phyloP scores from a whole-genome alignment of 148 eudicot species.

The Rhododendron kiyosumense region DNA sequence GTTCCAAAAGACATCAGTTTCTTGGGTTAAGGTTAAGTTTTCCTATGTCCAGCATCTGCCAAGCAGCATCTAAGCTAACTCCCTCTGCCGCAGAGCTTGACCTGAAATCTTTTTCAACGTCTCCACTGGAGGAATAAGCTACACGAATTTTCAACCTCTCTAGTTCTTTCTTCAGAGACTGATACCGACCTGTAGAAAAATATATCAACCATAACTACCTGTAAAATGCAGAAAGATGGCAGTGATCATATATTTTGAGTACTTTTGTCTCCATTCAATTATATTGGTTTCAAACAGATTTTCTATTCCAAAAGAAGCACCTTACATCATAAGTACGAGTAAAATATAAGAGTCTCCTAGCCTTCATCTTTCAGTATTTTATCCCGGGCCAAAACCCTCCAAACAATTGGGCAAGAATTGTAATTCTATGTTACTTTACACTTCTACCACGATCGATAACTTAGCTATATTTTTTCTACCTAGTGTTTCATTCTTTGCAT shows the following conservation, averaged over 20 bases:
- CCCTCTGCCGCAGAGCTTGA: conserved; percentile 21
- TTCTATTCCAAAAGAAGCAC: neutral
- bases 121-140: conserved; percentile 20
- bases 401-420: neutral
- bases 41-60: conserved; percentile 51
- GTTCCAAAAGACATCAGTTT: neutral
- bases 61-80: conserved; percentile 20
- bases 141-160: conserved; percentile 37
- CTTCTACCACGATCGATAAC: neutral
- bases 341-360: neutral
- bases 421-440: neutral
- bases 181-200: conserved; percentile 47
- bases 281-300: no score
- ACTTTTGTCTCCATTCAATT: no score
- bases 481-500: neutral
- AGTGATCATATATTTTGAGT: no score
- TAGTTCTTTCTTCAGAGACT: conserved; percentile 44
- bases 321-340: neutral
- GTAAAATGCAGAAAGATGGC: neutral
- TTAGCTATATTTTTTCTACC: neutral
- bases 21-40: conserved; percentile 45
- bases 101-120: conserved; percentile 10
- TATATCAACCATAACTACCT: neutral
- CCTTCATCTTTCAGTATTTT: neutral
- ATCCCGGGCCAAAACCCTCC: neutral